Evolutionary conservation across 164 flowering plant genomes (phyloP), one percentile per base, ranked within the genome.

Genomic region (Malania oleifera): DNA sequence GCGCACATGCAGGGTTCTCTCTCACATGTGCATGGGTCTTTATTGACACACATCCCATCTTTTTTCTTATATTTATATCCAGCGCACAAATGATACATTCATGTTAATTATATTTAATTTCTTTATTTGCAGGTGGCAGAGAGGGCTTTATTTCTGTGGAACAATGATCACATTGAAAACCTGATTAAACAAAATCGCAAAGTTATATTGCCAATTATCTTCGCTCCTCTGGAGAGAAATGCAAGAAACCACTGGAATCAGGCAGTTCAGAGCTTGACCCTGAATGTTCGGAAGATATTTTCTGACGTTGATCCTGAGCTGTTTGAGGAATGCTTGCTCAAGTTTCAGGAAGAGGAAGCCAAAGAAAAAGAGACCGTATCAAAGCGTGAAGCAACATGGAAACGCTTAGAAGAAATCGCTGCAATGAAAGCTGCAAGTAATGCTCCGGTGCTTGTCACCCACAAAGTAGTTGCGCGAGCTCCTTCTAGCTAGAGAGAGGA

Each of bases 71-170:
- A n/a, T n/a, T n/a, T n/a, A n/a, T n/a, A n/a, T n/a, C n/a, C n/a
- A n/a, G n/a, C n/a, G n/a, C n/a, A n/a, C n/a, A n/a, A n/a, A n/a
- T n/a, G n/a, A n/a, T n/a, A n/a, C n/a, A n/a, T n/a, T n/a, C n/a
- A n/a, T n/a, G n/a, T n/a, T n/a, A n/a, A n/a, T n/a, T n/a, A n/a
- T n/a, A n/a, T n/a, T n/a, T n/a, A n/a, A n/a, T n/a, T n/a, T n/a
- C n/a, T n/a, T n/a, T n/a, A n/a, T 57, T 47, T 13, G 12, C 54
- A 69, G 73, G 73, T 69, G 56, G 68, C 73, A 0, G 68, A 69
- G 53, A 45, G 66, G 28, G 66, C 70, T 27, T 51, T 61, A 48
- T 61, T 48, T 39, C 29, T 67, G 8, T 69, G 73, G 73, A 69
- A 69, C 65, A 69, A 62, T 41, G 66, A 67, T 31, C 71, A 67